phyloP scores from a whole-genome alignment of 2,329 filamentous ascomycete genomes.

The Aspergillus fijiensis region DNA sequence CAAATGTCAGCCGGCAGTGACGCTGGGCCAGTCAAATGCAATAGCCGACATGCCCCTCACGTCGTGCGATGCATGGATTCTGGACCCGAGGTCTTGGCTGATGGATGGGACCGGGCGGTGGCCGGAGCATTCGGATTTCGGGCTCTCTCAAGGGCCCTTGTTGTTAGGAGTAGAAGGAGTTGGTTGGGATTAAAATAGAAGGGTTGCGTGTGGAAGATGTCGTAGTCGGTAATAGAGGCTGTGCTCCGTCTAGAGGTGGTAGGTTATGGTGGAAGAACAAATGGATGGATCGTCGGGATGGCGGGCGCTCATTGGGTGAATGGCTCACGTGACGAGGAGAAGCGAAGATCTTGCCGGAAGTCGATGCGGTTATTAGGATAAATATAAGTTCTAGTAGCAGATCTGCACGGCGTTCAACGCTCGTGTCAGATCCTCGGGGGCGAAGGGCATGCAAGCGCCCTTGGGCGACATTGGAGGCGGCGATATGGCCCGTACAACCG shows the following conservation, averaged over 20 bases:
- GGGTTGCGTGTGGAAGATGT: constrained; percentile 1
- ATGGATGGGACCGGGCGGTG: background rate
- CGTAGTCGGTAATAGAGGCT: background rate
- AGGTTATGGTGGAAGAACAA: background rate
- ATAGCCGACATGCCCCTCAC: constrained; percentile 8
- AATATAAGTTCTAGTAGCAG: constrained; percentile 20
- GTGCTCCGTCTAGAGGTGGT: constrained; percentile 1
- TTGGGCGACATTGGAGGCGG: constrained; percentile 25
- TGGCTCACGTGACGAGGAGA: constrained; percentile 6
- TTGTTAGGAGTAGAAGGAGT: background rate
- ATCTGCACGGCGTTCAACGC: constrained; percentile 40
- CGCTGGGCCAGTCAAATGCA: background rate
- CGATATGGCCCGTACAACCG: constrained; percentile 29
- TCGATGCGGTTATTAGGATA: background rate
- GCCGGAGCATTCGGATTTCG: background rate
- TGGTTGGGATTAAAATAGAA: background rate
- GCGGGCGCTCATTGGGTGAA: background rate
- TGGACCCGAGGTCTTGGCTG: background rate
- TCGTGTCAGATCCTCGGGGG: constrained; percentile 37
- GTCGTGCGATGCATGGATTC: background rate
- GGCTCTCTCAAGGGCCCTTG: background rate
- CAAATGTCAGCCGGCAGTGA: constrained; percentile 1
- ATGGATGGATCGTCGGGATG: background rate
- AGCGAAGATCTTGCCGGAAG: constrained; percentile 14
- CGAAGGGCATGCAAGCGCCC: constrained; percentile 31